Evolutionary conservation across 805 yeast genomes (phyloP).

Genomic region (Candida anglica): DNA sequence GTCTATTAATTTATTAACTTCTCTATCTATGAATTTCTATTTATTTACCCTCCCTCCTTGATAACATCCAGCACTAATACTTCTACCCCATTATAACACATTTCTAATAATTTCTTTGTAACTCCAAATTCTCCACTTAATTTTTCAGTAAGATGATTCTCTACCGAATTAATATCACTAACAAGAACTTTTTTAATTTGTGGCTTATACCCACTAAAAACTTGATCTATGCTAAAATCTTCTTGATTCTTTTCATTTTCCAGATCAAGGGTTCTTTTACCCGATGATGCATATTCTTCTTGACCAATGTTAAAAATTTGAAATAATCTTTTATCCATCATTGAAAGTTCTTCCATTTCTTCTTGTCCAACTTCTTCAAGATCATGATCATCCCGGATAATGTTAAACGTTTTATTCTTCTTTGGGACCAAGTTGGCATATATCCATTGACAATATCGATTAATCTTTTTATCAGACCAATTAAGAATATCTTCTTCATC

Average conservation of each 20-base stretch:
- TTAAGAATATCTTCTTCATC: conserved; percentile 28
- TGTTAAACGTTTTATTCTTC: conserved; percentile 10
- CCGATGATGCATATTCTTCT: conserved; percentile 2
- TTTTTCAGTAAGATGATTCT: conserved; percentile 7
- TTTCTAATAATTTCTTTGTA: conserved; percentile 3
- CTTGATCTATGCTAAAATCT: conserved; percentile 1
- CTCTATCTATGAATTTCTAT: too few relatives aligned
- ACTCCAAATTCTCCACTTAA: conserved; percentile 7
- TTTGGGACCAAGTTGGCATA: conserved; percentile 27
- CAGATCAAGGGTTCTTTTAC: conserved; percentile 4
- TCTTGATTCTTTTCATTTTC: not conserved
- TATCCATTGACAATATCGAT: conserved; percentile 50
- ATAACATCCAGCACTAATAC: too few relatives aligned
- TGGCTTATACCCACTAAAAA: conserved; percentile 1
- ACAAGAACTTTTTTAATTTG: not conserved
- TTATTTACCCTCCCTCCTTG: too few relatives aligned
- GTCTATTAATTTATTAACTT: too few relatives aligned
- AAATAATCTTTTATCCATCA: conserved; percentile 26
- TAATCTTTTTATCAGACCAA: conserved; percentile 47
- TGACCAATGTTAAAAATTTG: conserved; percentile 26
- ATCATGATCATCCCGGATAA: too few relatives aligned
- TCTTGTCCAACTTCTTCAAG: conserved; percentile 1
- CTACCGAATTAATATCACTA: conserved; percentile 4
- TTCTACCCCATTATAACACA: not conserved
- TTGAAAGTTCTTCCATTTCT: conserved; percentile 14